Evolutionary conservation across 1,284 basidiomycete species (phyloP), one percentile per base, ranked within the genome.

Genomic region (Prillingera fragicola): DNA sequence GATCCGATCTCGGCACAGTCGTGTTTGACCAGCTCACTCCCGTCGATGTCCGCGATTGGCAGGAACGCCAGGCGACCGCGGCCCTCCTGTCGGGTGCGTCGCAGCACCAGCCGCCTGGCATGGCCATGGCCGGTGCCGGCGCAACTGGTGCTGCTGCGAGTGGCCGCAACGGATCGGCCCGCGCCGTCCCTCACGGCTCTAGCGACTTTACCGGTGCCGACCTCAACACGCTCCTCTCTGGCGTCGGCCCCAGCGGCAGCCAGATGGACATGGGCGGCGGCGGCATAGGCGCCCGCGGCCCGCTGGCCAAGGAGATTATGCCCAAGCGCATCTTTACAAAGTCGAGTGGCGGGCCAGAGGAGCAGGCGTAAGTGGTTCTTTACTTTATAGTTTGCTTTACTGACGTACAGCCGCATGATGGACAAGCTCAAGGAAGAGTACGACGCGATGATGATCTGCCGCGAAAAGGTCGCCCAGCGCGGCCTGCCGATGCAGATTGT

Each of bases 301-400:
- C 66, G 8, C 52, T 64, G 36, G 67, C 59, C 19, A 91, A 90
- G 75, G 88, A 95, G 70, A 87, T 94, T 48, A 89, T 86, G 68
- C 94, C 94, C 8, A 98, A 98, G 79, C 82, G 86, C 77, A 92
- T 97, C 40, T 94, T 91, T 69, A 83, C 82, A n/a, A 92, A 90
- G 72, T 90, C 90, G n/a, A 78, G 78, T 39, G 76, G 77, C 23
- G 65, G 64, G 3, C 54, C 59, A 8, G 81, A 84, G 56, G 92
- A 98, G 73, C 81, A 84, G 39, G 83, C 87, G 87, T 88, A 59
- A 63, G 85, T 70, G 24, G 32, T 6, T 3, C 22, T 36, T 15
- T n/a, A 18, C 18, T 3, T 13, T 35, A 22, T 8, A 12, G 18
- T 8, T 14, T 38, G 24, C 15, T n/a, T 32, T 29, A 17, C 44